Evolutionary conservation across 2,329 filamentous ascomycete genomes (phyloP), one percentile per base, ranked within the genome.

Genomic region (Aspergillus alliaceus): DNA sequence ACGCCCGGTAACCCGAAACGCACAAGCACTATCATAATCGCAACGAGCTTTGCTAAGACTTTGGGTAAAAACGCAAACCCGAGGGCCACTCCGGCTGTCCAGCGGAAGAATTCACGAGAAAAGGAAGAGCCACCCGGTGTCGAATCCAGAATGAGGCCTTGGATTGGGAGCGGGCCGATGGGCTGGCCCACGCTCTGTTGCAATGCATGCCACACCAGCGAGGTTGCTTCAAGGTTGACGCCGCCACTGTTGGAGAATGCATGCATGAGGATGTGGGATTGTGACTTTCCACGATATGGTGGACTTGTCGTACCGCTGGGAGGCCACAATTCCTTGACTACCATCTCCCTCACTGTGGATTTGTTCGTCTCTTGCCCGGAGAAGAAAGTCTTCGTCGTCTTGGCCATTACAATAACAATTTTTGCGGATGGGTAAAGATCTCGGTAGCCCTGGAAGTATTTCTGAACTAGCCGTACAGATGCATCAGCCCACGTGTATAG

Each of bases 401-500:
- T 37, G 2, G 49, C 49, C 49, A 34, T 52, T 4, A 52, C 49
- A 22, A 40, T 22, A 8, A 52, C 25, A 20, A 54, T 29, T 31
- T 54, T 54, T 3, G 42, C 22, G 4, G 40, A 37, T 9, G 52
- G 52, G 32, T 54, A 54, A 9, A 54, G 42, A 7, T 35, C 24
- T 27, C 8, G 29, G n/a, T 54, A 54, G 0, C 52, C 52, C 22
- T 48, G 27, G 22, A 48, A 25, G 31, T 54, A 54, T 24, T 54
- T 54, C 8, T 37, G 15, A n/a, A 54, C 24, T 11, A 54, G 52
- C 6, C 52, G 52, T n/a, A 31, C 7, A 12, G 22, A 18, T 4
- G 52, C 42, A 49, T 54, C 52, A 6, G 52, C 52, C 52, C 42
- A 54, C 27, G 52, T 54, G 32, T 34, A 54, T 20, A 54, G 32